Percentiles rank a stretch among this genome's conserved stretches.
Conservation (phyloP, 805 yeast genomes). For the Nakazawaea molendinolei region DNA sequence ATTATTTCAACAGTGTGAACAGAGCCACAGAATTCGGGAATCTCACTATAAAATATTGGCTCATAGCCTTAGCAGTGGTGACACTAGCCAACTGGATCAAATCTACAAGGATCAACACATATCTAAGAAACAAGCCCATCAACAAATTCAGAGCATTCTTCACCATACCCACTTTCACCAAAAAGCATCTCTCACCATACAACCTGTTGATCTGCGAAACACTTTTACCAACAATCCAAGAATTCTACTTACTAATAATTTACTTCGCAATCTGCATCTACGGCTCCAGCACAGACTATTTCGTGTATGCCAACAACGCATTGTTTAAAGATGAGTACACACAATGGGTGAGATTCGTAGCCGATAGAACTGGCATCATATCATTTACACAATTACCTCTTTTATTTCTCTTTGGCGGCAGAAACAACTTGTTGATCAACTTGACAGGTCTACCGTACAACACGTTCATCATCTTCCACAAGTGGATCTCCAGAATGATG, state of each 20-base stretch:
- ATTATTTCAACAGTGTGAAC: slow-evolving; percentile 18
- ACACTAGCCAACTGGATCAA: slow-evolving; percentile 16
- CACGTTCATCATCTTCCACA: slow-evolving; percentile 35
- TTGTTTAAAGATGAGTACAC: slow-evolving; percentile 15
- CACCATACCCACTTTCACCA: slow-evolving; percentile 17
- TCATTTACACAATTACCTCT: slow-evolving; percentile 38
- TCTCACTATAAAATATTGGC: slow-evolving; percentile 19
- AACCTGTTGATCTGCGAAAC: slow-evolving; percentile 16
- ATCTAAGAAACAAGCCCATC: slow-evolving; percentile 3
- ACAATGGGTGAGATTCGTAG: slow-evolving; percentile 34
- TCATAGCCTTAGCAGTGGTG: slow-evolving; percentile 12
- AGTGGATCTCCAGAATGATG: slow-evolving; percentile 33
- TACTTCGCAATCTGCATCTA: slow-evolving; percentile 14
- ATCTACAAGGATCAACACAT: slow-evolving; percentile 2
- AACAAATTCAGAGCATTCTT: slow-evolving; percentile 14
- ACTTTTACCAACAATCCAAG: slow-evolving; percentile 23
- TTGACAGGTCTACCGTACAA: slow-evolving; percentile 43
- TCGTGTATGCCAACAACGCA: slow-evolving; percentile 10
- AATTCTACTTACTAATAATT: slow-evolving; percentile 14
- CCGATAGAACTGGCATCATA: slow-evolving; percentile 52
- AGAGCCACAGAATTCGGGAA: slow-evolving; percentile 14
- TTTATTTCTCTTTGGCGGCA: slow-evolving; percentile 46
- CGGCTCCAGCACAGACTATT: slow-evolving; percentile 14
- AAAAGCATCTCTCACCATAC: slow-evolving; percentile 19
- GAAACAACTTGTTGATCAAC: slow-evolving; percentile 50